Percentiles rank a stretch among this genome's conserved stretches.
phyloP scores from a whole-genome alignment of 176 grass and related monocot genomes.

The Triticum timopheevii region DNA sequence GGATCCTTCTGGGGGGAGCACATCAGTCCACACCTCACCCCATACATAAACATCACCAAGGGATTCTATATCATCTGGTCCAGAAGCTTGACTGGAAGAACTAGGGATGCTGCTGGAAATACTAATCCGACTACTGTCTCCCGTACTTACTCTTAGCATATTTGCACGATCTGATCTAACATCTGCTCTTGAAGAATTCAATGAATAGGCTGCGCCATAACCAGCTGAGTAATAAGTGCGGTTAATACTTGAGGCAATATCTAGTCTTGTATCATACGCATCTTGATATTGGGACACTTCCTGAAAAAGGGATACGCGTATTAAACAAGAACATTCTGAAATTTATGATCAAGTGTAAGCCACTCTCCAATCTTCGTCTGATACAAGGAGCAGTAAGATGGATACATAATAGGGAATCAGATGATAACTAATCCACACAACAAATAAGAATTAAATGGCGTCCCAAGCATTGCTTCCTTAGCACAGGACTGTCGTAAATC shows the following conservation, averaged over 20 bases:
- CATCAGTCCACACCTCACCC: constrained; percentile 93
- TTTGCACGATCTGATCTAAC: constrained; percentile 62
- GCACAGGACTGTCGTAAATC: background rate
- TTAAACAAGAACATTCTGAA: constrained; percentile 1
- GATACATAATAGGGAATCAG: constrained; percentile 9
- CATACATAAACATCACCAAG: constrained; percentile 96
- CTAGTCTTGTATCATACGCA: constrained; percentile 51
- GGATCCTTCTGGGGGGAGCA: constrained; percentile 43
- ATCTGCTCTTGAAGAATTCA: constrained; percentile 72
- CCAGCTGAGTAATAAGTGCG: constrained; percentile 48
- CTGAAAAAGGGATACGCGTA: constrained; percentile 36
- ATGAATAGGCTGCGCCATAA: constrained; percentile 30
- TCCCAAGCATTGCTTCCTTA: background rate
- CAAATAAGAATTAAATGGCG: constrained; percentile 7
- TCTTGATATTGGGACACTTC: constrained; percentile 57
- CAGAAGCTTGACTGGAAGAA: constrained; percentile 72
- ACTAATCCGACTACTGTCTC: constrained; percentile 71
- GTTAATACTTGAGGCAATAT: constrained; percentile 48
- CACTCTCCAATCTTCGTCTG: background rate
- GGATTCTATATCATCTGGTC: constrained; percentile 85
- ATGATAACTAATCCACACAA: background rate
- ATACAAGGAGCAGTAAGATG: background rate
- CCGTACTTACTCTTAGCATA: constrained; percentile 89
- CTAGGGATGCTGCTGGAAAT: constrained; percentile 91
- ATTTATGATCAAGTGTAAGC: background rate